These are phyloP conservation scores for Ambrosia hybrid DNA, from an alignment of 140 eudicot species.

Conservation along the genomic window DNA sequence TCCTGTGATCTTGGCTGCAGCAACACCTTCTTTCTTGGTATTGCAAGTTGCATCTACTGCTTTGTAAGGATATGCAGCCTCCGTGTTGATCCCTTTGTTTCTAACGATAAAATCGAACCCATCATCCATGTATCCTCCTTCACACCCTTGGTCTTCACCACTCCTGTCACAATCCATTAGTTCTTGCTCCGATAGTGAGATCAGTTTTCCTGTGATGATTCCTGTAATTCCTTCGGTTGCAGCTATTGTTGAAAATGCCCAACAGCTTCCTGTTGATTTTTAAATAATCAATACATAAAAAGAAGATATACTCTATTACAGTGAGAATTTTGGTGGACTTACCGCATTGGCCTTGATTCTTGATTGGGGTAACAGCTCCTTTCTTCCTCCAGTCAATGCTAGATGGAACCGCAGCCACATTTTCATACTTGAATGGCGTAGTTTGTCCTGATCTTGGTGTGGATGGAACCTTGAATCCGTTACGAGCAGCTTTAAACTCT, in stretches of 20 bases:
- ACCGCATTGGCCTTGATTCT: constrained; percentile 36
- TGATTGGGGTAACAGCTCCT: constrained; percentile 25
- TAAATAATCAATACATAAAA: not conserved
- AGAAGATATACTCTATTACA: too few species aligned
- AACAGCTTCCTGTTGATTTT: constrained; percentile 28
- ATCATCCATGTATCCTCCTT: constrained; percentile 41
- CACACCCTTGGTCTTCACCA: constrained; percentile 36
- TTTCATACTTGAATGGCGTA: constrained; percentile 19
- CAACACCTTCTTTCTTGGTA: constrained; percentile 11
- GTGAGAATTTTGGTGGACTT: too few species aligned
- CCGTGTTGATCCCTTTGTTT: constrained; percentile 36
- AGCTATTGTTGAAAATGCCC: constrained; percentile 36
- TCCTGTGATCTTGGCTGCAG: constrained; percentile 40
- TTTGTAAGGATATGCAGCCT: constrained; percentile 37
- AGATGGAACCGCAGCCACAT: constrained; percentile 18
- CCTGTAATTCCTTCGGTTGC: constrained; percentile 29
- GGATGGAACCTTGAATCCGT: constrained; percentile 12
- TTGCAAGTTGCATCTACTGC: constrained; percentile 35
- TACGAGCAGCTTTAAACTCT: constrained; percentile 9
- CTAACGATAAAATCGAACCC: constrained; percentile 33
- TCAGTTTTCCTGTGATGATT: constrained; percentile 37
- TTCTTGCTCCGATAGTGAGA: constrained; percentile 40
- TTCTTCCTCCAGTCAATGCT: constrained; percentile 37
- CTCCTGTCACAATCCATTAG: constrained; percentile 35
- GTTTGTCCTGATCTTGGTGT: not conserved